A percentile compares a stretch with the other conserved stretches of the same genome.
Evolutionary conservation across 2,329 filamentous ascomycete genomes (phyloP).

Genomic region (Myriosclerotinia scirpicola): DNA sequence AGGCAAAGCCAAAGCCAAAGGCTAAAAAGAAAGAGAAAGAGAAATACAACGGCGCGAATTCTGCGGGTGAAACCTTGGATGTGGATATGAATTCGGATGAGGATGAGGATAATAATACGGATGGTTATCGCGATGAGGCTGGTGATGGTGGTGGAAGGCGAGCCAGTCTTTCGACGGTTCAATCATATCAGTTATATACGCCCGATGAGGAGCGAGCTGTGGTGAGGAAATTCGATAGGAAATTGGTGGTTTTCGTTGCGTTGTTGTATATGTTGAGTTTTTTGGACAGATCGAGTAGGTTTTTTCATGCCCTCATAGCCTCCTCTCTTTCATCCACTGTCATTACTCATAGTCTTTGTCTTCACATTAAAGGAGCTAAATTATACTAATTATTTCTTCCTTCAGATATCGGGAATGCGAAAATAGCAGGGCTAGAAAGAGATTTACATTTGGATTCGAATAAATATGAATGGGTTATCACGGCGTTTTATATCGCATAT

Average conservation of each 20-base stretch:
- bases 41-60: not conserved
- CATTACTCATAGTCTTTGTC: no score
- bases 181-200: constrained; percentile 55
- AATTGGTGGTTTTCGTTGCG: constrained; percentile 77
- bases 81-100: constrained; percentile 24
- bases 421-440: constrained; percentile 62
- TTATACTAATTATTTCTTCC: not conserved
- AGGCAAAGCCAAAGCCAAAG: no score
- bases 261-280: constrained; percentile 83
- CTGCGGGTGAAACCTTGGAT: not conserved
- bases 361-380: not conserved
- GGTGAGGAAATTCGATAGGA: constrained; percentile 72
- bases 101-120: no score
- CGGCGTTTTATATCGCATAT: constrained; percentile 63
- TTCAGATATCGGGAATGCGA: constrained; percentile 61
- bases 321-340: not conserved
- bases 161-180: constrained; percentile 36
- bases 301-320: constrained; percentile 8
- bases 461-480: constrained; percentile 61
- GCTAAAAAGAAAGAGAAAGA: not conserved
- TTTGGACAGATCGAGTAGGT: constrained; percentile 77
- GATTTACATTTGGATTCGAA: constrained; percentile 54
- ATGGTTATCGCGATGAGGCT: constrained; percentile 10
- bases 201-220: constrained; percentile 72
- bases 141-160: constrained; percentile 30